These are phyloP conservation scores for Pythium coloratum DNA, from an alignment of 352 stramenopile genomes.

Conservation along the genomic window DNA sequence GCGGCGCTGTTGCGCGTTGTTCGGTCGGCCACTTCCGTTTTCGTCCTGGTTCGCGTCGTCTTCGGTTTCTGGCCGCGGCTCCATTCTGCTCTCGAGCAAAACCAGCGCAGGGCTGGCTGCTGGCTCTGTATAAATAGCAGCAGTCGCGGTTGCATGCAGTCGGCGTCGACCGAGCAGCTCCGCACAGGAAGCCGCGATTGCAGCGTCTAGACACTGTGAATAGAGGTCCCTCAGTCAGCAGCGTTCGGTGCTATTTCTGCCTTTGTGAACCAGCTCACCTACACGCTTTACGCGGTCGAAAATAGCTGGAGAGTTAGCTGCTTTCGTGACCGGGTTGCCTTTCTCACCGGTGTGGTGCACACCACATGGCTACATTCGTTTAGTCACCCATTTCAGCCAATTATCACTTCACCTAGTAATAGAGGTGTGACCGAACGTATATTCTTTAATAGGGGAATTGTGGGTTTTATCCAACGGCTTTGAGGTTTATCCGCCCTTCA, in stretches of 20 bases:
- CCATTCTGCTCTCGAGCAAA: conserved; percentile 4
- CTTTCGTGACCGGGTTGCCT: neutral
- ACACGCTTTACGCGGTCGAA: neutral
- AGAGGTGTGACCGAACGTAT: neutral
- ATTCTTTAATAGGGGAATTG: neutral
- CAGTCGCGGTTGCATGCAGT: too few relatives aligned
- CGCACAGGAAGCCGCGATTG: neutral
- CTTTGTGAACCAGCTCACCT: neutral
- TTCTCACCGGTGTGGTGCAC: neutral
- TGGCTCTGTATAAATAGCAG: neutral
- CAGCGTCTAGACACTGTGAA: neutral
- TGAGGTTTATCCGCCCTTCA: conserved; percentile 5
- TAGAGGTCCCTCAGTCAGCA: neutral
- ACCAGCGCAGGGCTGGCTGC: neutral
- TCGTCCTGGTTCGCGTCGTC: conserved; percentile 1
- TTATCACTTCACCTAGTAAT: neutral
- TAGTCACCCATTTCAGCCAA: conserved; percentile 12
- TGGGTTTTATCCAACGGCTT: neutral
- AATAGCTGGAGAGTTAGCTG: too few relatives aligned
- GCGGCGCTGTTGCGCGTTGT: conserved; percentile 2
- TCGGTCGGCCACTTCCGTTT: conserved; percentile 9
- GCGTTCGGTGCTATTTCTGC: neutral
- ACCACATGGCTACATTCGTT: conserved; percentile 17
- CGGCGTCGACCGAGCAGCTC: neutral
- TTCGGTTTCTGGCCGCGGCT: conserved; percentile 29